Evolutionary conservation across 2,329 filamentous ascomycete species (phyloP).

Genomic region (Hypocreales sp.): DNA sequence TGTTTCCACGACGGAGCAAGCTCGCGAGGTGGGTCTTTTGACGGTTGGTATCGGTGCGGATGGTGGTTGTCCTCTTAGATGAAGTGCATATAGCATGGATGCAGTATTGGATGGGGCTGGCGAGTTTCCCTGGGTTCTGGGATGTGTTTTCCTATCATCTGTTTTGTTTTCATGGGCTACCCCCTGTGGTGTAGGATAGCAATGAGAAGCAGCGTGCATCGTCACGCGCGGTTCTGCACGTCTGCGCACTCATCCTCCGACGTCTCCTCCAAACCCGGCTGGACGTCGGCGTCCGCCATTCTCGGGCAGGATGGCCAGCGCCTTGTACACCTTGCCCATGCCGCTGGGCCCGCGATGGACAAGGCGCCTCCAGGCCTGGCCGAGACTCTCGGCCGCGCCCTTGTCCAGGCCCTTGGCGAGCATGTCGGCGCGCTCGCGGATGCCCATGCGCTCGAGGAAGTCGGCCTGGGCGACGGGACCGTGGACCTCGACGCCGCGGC

Average conservation of each 20-base stretch:
- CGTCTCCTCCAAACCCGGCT: constrained; percentile 79
- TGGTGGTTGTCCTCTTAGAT: too few relatives aligned
- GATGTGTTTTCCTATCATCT: too few relatives aligned
- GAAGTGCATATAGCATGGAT: too few relatives aligned
- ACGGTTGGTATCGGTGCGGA: not conserved
- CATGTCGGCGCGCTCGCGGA: constrained; percentile 58
- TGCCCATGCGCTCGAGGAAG: constrained; percentile 72
- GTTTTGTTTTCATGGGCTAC: too few relatives aligned
- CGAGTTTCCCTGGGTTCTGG: too few relatives aligned
- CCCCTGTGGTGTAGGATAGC: too few relatives aligned
- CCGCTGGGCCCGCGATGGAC: constrained; percentile 70
- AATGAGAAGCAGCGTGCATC: too few relatives aligned
- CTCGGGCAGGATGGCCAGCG: constrained; percentile 76
- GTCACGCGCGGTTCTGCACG: too few relatives aligned
- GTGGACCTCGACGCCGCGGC: constrained; percentile 74
- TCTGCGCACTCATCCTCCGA: too few relatives aligned
- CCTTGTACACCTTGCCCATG: constrained; percentile 94
- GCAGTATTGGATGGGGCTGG: too few relatives aligned
- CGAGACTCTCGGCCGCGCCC: constrained; percentile 43
- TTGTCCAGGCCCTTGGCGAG: constrained; percentile 35
- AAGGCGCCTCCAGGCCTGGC: constrained; percentile 63
- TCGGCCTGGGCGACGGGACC: constrained; percentile 75
- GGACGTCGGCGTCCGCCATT: constrained; percentile 58
- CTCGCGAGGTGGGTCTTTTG: too few relatives aligned
- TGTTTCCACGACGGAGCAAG: too few relatives aligned